Base-by-base conservation (phyloP, 164 flowering plant species). In the Piper longum region DNA sequence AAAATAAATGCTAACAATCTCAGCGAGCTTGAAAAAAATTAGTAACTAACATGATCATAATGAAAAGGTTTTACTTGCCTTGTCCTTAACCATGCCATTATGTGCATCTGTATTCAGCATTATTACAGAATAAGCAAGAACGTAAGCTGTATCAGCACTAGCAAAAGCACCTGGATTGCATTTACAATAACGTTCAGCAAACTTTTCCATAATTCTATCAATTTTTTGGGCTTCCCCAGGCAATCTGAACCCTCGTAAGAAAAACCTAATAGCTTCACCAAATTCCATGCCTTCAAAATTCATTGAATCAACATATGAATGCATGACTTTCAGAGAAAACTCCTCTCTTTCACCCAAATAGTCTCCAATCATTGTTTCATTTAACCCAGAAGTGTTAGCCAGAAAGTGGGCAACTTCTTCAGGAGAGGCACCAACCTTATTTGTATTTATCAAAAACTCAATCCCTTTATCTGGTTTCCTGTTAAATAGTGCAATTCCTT, bases 171-270 rank as follows among this genome's bases (percentile, higher is more conserved):
- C 81, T 62, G 96, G 96, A 69, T 85, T 88, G 81, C 99, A 95
- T 84, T 91, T 95, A 74, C 99, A 95, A 67, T 81, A 95, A 62
- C 99, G 88, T 71, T 91, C 99, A 56, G 99, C 99, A 82, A 95
- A 91, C 74, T 95, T 95, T 67, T 95, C 99, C 99, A 95, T 95
- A 62, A 95, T 91, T 6, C 99, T 87, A 70, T 95, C 99, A 64
- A 95, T 95, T 77, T 95, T 95, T 76, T 95, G 99, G 54, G 99
- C 99, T 69, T 95, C 99, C 56, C 99, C 99, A 65, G 99, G 99
- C 75, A 95, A 79, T 70, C 96, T 78, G 75, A 95, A 95, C 51
- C 99, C 96, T 67, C 83, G 74, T 57, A 95, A 73, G 78, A 95
- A 95, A 79, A 80, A 89, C 74, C 99, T 80, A 73, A 95, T 85